Base-by-base conservation (phyloP, 768 basidiomycete species). In the Boletus tomentosulus region DNA sequence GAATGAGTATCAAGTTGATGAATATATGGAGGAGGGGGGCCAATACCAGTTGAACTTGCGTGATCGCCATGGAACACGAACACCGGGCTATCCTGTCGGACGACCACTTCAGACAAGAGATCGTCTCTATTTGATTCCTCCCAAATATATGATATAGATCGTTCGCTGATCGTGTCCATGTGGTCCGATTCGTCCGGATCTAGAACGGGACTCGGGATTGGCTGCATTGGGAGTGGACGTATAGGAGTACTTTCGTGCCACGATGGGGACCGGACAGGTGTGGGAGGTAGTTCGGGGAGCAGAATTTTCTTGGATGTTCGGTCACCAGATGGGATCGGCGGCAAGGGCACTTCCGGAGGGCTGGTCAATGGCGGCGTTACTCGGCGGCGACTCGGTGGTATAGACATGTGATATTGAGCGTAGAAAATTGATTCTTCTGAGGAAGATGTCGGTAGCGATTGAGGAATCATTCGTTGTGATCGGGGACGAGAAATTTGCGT, bases 31-130 rank as follows among this genome's bases (percentile, higher is more conserved):
- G 61, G 53, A 27, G 65, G 59, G 41, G 57, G 49, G 43, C 58
- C 44, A 48, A 53, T 51, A 55, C 62, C 46, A 47, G 43, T 30
- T 39, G 24, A 6, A n/a, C 22, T 31, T 11, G 24, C 25, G 33
- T 51, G 42, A 35, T 56, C 55, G 3, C 52, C 43, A 8, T 27
- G 37, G 31, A 62, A 31, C 31, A 37, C 30, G 53, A 54, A 60
- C 9, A 57, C 27, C 0, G 66, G 63, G 35, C 61, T 69, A 11
- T 68, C 67, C 25, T 53, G 48, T 27, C 66, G 63, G 34, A 52
- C 42, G 30, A 65, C 27, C 15, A 54, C 51, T 12, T 58, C 51
- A 22, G 24, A 41, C 13, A 34, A 24, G 4, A 46, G 24, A 0
- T 4, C 9, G 6, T 57, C 59, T 6, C 15, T 42, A 1, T 6